phyloP scores from a whole-genome alignment of 2,329 filamentous ascomycete species.

The Exophiala oligosperma region DNA sequence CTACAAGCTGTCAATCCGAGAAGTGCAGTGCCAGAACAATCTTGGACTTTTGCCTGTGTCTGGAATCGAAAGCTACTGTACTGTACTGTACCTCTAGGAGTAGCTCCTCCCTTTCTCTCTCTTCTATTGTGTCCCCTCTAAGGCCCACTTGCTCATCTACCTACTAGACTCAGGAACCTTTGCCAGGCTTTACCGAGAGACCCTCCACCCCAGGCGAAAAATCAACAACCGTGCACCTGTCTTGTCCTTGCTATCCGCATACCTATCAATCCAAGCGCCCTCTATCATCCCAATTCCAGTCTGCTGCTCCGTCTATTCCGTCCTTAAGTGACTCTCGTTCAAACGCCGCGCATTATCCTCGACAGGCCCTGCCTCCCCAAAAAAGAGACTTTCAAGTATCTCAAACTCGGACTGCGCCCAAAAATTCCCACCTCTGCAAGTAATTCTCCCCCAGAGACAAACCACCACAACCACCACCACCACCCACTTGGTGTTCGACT shows the following conservation, averaged over 20 bases:
- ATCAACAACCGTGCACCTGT: conserved; percentile 1
- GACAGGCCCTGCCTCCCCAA: neutral
- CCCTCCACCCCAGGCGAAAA: no score
- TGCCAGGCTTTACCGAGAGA: no score
- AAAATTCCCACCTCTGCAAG: neutral
- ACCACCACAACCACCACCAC: neutral
- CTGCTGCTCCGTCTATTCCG: neutral
- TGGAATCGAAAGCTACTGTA: neutral
- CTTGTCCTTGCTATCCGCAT: neutral
- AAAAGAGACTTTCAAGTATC: neutral
- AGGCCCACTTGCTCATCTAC: neutral
- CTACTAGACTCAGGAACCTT: neutral
- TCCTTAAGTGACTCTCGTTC: neutral
- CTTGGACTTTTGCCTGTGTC: neutral
- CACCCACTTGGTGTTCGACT: neutral
- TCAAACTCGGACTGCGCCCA: neutral
- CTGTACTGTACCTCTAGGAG: neutral
- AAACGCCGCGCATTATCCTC: no score
- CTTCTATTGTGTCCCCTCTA: neutral
- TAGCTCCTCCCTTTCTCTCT: neutral
- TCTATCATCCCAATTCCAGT: neutral
- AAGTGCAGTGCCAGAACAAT: neutral
- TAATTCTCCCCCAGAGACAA: conserved; percentile 1
- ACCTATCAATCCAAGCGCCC: neutral
- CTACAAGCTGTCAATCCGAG: neutral